Base-by-base conservation (phyloP, 352 stramenopile genomes). In the Phytophthora quininea region DNA sequence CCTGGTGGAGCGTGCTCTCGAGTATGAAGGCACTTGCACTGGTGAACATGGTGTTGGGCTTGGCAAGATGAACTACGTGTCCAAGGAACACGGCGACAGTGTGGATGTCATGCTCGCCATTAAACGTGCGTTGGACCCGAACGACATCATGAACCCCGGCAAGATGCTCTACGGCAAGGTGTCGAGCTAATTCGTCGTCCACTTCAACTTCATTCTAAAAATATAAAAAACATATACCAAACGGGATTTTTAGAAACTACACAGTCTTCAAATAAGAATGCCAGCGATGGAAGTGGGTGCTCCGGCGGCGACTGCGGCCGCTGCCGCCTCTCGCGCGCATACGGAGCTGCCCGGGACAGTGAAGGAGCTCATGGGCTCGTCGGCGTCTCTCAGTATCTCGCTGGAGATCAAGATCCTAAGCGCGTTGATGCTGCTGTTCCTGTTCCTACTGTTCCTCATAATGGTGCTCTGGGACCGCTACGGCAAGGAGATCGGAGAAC, bases 101-200 rank as follows among this genome's bases (percentile, higher is more conserved):
- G 75, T 99, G 3, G 66, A 92, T 54, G 82, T 98, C 52, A 99
- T 99, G 97, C 74, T 74, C 56, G 62, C 79, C 14, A 93, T 99
- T 67, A 99, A 99, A 76, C 76, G 86, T n/a, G 83, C 93, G 10
- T 61, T 99, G 15, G 97, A 99, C 76, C 96, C 96, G 12, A 77
- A 90, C 32, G 92, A 97, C 66, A 97, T 99, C 43, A 90, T 99
- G 81, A 99, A 99, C 80, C 97, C 97, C 0, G 96, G 96, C 50
- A 99, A 99, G 83, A 89, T 99, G 43, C 86, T 99, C 54, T 91
- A 91, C 50, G 79, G 79, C 54, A 79, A 74, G 43, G n/a, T 40
- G 8, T 45, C 33, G 11, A 58, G 14, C 31, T 54, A 58, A 7
- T 35, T 47, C 9, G 12, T n/a, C 2, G 19, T 51, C 42, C 32